Percentiles rank a stretch among this genome's conserved stretches.
Conservation (phyloP, 78 protist genomes). For the Anaeramoeba ignava region DNA sequence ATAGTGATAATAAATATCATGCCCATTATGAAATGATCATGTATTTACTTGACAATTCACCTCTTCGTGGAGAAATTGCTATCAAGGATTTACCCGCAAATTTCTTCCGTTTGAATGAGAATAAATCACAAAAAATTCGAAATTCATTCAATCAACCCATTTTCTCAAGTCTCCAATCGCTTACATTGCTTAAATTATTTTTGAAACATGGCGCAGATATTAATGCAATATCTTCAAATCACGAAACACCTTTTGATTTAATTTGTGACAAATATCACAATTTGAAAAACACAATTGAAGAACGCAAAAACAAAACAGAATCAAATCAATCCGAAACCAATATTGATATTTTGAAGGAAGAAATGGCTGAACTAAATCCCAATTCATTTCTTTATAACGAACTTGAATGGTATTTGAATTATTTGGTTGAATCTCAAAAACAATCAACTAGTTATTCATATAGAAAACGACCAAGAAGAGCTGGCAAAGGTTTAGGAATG, state of each 20-base stretch:
- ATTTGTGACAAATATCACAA: no score
- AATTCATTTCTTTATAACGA: not conserved
- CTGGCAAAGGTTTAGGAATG: no score
- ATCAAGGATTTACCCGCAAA: not conserved
- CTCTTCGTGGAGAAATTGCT: not conserved
- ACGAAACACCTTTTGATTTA: no score
- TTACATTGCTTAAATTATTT: not conserved
- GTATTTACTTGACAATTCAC: not conserved
- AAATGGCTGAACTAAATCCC: not conserved
- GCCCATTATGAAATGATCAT: not conserved
- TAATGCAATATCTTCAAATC: not conserved
- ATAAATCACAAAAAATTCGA: not conserved
- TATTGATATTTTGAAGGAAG: not conserved
- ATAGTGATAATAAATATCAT: not conserved
- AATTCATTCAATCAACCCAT: not conserved
- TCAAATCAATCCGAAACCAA: not conserved
- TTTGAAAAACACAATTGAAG: not conserved
- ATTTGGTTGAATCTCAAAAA: no score
- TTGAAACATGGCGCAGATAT: not conserved
- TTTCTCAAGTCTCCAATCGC: not conserved
- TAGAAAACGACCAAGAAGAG: no score
- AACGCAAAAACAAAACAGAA: not conserved
- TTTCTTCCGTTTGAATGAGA: not conserved
- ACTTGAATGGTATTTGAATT: not conserved
- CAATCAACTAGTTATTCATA: no score